Percentiles rank a stretch among this genome's conserved stretches.
These are phyloP conservation scores for Pseudognaphalium luteoalbum DNA, from an alignment of 129 eudicot species.

Conservation along the genomic window DNA sequence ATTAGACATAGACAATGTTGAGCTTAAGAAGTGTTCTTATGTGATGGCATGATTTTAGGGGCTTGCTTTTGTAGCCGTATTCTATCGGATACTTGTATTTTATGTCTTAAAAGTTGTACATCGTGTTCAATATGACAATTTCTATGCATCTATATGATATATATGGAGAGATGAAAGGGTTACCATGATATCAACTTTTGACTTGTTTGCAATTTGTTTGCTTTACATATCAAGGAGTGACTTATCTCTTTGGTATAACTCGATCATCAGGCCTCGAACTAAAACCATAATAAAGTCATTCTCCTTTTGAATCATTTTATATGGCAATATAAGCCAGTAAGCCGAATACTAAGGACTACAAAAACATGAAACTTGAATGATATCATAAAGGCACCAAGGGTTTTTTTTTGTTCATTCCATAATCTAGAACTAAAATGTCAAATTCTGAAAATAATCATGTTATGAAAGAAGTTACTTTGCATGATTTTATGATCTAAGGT, in stretches of 20 bases:
- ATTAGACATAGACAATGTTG: conserved; percentile 42
- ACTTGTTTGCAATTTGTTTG: neutral
- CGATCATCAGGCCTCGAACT: neutral
- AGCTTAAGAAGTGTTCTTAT: conserved; percentile 48
- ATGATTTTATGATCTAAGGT: too few species aligned
- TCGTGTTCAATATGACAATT: conserved; percentile 9
- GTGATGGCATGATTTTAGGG: conserved; percentile 10
- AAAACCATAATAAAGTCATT: neutral
- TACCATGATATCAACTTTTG: neutral
- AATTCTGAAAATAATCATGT: neutral
- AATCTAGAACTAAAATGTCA: neutral
- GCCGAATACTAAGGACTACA: neutral
- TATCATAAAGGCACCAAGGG: neutral
- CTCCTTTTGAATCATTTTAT: neutral
- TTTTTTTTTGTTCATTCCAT: neutral
- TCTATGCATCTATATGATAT: neutral
- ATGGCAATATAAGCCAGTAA: neutral
- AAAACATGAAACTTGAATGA: neutral
- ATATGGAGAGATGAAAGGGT: neutral
- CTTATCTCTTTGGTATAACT: neutral
- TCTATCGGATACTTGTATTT: conserved; percentile 4
- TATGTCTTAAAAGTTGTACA: conserved; percentile 22
- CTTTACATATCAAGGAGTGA: neutral
- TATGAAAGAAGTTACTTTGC: too few species aligned
- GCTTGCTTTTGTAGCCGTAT: neutral